Conservation (phyloP, 805 yeast genomes). For the Yamadazyma phyllophila region DNA sequence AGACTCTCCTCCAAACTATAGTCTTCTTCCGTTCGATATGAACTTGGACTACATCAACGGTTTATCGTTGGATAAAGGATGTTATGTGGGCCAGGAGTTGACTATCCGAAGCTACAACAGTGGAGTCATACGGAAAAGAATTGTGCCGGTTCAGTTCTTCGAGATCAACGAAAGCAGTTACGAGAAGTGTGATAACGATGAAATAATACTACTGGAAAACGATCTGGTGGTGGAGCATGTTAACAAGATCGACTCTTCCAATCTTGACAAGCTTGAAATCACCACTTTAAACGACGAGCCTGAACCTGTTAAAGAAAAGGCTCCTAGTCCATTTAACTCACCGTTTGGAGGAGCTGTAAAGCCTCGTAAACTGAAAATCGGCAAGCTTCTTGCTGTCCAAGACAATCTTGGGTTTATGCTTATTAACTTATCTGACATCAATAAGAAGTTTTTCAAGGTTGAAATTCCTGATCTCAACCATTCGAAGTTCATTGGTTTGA, state of each 20-base stretch:
- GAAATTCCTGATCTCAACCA: constrained; percentile 23
- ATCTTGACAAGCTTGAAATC: constrained; percentile 17
- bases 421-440: constrained; percentile 44
- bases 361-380: constrained; percentile 47
- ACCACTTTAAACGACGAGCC: constrained; percentile 21
- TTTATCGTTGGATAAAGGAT: constrained; percentile 85
- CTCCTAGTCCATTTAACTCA: constrained; percentile 18
- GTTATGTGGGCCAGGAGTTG: constrained; percentile 94
- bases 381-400: constrained; percentile 54
- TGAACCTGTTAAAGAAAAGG: constrained; percentile 5
- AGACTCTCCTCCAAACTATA: constrained; percentile 30
- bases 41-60: constrained; percentile 82
- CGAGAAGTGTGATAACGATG: constrained; percentile 13
- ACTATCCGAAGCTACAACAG: constrained; percentile 84
- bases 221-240: constrained; percentile 20
- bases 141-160: constrained; percentile 59
- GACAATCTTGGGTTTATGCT: constrained; percentile 68
- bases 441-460: constrained; percentile 41
- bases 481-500: constrained; percentile 38
- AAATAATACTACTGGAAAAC: constrained; percentile 14
- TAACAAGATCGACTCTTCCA: constrained; percentile 12
- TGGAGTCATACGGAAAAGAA: constrained; percentile 79
- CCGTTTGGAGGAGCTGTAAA: constrained; percentile 41
- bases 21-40: constrained; percentile 72
- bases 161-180: constrained; percentile 13